Conservation (phyloP, 2,329 filamentous ascomycete genomes). For the Trichoderma brevicompactum region DNA sequence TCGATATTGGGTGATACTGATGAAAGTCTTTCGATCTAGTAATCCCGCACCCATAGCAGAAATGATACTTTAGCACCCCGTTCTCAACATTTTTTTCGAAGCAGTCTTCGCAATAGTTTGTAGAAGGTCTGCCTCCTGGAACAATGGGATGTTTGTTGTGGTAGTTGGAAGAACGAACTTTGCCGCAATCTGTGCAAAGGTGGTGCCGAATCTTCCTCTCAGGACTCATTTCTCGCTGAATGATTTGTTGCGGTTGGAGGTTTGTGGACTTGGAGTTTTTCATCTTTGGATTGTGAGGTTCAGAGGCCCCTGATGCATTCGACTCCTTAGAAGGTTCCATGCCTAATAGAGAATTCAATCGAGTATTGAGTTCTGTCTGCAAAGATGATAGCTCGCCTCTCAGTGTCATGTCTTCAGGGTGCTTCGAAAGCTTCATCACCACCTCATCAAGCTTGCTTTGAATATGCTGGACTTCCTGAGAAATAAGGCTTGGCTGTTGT, state of each 20-base stretch:
- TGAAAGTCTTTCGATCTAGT: constrained; percentile 38
- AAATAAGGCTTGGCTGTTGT: constrained; percentile 6
- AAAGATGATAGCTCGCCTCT: constrained; percentile 36
- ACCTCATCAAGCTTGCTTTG: constrained; percentile 38
- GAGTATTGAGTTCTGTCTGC: constrained; percentile 39
- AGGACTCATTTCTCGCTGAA: constrained; percentile 33
- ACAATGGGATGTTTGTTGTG: constrained; percentile 42
- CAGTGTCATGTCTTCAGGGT: constrained; percentile 35
- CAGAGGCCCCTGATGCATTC: not conserved
- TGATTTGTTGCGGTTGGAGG: not conserved
- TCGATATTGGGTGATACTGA: constrained; percentile 30
- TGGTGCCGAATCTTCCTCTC: constrained; percentile 37
- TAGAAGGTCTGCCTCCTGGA: constrained; percentile 33
- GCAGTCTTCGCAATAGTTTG: constrained; percentile 45
- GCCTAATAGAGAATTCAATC: constrained; percentile 34
- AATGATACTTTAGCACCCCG: constrained; percentile 39
- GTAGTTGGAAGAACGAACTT: constrained; percentile 42
- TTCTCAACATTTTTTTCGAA: constrained; percentile 36
- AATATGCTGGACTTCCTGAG: constrained; percentile 36
- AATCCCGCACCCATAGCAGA: constrained; percentile 46
- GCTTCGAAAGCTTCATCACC: constrained; percentile 34
- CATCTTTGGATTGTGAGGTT: not conserved
- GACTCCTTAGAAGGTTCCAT: not conserved
- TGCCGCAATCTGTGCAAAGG: constrained; percentile 45
- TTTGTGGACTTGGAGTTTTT: not conserved